phyloP scores from a whole-genome alignment of 1,284 basidiomycete species.

The Papiliotrema nemorosa region DNA sequence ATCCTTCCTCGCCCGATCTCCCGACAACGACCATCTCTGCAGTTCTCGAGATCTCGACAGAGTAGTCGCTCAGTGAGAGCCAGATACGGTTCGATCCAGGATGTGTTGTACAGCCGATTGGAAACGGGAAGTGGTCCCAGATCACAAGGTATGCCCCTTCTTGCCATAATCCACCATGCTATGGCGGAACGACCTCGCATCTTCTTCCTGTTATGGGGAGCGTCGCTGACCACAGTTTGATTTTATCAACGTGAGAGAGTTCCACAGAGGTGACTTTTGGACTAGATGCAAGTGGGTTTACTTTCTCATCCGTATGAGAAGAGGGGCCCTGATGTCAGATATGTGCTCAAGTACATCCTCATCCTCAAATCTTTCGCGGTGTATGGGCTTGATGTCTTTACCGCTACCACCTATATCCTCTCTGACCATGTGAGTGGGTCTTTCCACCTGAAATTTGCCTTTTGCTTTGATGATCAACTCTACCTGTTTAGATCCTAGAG shows the following conservation, averaged over 20 bases:
- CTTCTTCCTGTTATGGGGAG: neutral
- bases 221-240: constrained; percentile 68
- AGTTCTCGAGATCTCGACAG: too few relatives aligned
- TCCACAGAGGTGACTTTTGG: constrained; percentile 77
- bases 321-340: constrained; percentile 54
- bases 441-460: neutral
- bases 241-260: constrained; percentile 86
- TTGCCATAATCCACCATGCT: neutral
- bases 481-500: too few relatives aligned
- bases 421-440: constrained; percentile 57
- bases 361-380: constrained; percentile 93
- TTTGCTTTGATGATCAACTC: too few relatives aligned
- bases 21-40: too few relatives aligned
- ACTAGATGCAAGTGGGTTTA: constrained; percentile 75
- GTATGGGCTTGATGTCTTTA: constrained; percentile 96
- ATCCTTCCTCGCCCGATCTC: too few relatives aligned
- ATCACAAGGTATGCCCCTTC: constrained; percentile 85
- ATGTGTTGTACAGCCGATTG: constrained; percentile 73
- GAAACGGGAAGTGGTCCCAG: constrained; percentile 96
- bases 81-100: too few relatives aligned
- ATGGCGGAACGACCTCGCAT: neutral
- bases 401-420: constrained; percentile 92
- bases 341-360: constrained; percentile 84
- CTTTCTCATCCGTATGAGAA: neutral
- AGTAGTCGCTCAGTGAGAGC: too few relatives aligned